Percentiles rank a stretch among this genome's conserved stretches.
Evolutionary conservation across 768 basidiomycete genomes (phyloP).

Genomic region (Lactifluus echinatus): DNA sequence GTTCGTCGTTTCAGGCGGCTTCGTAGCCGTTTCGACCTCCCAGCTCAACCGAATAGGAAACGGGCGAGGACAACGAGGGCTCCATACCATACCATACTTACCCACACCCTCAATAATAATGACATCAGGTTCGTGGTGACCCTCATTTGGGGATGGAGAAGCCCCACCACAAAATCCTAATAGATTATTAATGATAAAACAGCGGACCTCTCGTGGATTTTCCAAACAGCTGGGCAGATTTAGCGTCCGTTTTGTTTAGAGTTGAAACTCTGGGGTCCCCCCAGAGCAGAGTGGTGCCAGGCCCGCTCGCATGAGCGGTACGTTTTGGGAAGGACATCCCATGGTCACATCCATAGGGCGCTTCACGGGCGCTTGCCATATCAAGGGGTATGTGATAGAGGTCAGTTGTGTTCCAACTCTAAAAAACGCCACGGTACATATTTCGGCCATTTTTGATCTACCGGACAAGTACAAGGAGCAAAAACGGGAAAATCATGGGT

Average conservation of each 20-base stretch:
- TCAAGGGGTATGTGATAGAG: neutral
- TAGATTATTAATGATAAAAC: neutral
- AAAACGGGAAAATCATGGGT: conserved; percentile 31
- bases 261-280: neutral
- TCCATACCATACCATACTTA: conserved; percentile 2
- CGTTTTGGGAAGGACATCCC: neutral
- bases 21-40: neutral
- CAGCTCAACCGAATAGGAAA: neutral
- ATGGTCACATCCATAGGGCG: neutral
- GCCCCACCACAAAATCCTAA: conserved; percentile 16
- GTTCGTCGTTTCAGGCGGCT: neutral
- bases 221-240: neutral
- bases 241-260: neutral
- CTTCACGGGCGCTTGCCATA: neutral
- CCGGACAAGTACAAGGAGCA: neutral
- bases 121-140: conserved; percentile 3
- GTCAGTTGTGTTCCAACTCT: neutral
- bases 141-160: neutral
- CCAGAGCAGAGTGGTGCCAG: neutral
- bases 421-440: neutral
- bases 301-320: neutral
- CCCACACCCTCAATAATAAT: neutral
- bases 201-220: neutral
- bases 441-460: conserved; percentile 8
- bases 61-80: neutral